Conservation (phyloP, 805 yeast genomes). For the Candida argentea region DNA sequence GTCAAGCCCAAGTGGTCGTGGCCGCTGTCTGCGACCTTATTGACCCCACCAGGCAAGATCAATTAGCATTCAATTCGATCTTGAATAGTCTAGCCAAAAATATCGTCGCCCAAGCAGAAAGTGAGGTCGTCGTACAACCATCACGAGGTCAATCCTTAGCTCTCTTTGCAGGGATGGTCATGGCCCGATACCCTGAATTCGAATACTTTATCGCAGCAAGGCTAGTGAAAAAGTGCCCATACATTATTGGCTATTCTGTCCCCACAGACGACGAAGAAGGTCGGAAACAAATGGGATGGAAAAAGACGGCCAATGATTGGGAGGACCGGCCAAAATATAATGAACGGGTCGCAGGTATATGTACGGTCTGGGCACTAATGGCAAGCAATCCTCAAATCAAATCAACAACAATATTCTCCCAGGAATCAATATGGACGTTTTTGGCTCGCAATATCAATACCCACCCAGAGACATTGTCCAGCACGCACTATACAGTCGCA, state of each 20-base stretch:
- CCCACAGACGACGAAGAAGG: slow-evolving; percentile 74
- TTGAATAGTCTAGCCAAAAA: slow-evolving; percentile 80
- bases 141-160: slow-evolving; percentile 75
- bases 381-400: slow-evolving; percentile 31
- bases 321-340: slow-evolving; percentile 59
- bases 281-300: slow-evolving; percentile 81
- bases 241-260: slow-evolving; percentile 73
- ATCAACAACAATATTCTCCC: slow-evolving; percentile 26
- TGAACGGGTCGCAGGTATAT: slow-evolving; percentile 82
- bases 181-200: slow-evolving; percentile 40
- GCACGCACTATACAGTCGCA: slow-evolving; percentile 61
- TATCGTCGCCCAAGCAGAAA: slow-evolving; percentile 82
- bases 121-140: slow-evolving; percentile 77
- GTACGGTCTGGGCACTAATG: slow-evolving; percentile 69
- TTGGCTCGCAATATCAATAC: slow-evolving; percentile 64
- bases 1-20: slow-evolving; percentile 46
- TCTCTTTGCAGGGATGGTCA: slow-evolving; percentile 44
- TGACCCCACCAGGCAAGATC: slow-evolving; percentile 34
- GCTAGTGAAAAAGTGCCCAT: slow-evolving; percentile 85
- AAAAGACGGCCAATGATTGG: slow-evolving; percentile 44
- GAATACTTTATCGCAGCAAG: slow-evolving; percentile 60
- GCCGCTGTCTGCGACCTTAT: slow-evolving; percentile 43
- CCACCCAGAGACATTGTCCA: slow-evolving; percentile 38
- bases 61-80: slow-evolving; percentile 58
- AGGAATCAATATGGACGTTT: slow-evolving; percentile 49